phyloP scores from a whole-genome alignment of 2,329 filamentous ascomycete genomes.

The Pseudogymnoascus pannorum region DNA sequence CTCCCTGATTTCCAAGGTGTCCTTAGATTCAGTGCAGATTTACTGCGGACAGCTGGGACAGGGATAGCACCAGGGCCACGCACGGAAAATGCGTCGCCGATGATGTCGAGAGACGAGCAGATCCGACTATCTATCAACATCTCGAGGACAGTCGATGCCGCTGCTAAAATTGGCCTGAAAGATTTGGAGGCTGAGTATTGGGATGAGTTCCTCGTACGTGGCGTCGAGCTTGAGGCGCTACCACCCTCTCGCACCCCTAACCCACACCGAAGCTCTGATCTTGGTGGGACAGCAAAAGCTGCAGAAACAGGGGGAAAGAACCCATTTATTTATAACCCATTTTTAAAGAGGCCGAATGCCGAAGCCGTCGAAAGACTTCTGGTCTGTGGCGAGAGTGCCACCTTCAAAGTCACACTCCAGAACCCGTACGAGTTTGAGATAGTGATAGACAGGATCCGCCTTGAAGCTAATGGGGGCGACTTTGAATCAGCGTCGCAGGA shows the following conservation, averaged over 20 bases:
- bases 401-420: slow-evolving; percentile 77
- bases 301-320: slow-evolving; percentile 44
- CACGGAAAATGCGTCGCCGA: slow-evolving; percentile 61
- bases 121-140: slow-evolving; percentile 78
- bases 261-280: slow-evolving; percentile 50
- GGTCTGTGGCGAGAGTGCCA: slow-evolving; percentile 69
- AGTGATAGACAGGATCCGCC: slow-evolving; percentile 71
- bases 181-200: slow-evolving; percentile 79
- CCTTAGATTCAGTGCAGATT: slow-evolving; percentile 75
- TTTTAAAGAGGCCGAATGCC: slow-evolving; percentile 60
- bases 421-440: slow-evolving; percentile 93
- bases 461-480: slow-evolving; percentile 66
- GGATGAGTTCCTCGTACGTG: slow-evolving; percentile 89
- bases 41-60: slow-evolving; percentile 75
- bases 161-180: slow-evolving; percentile 63
- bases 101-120: slow-evolving; percentile 76
- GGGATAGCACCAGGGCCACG: slow-evolving; percentile 67
- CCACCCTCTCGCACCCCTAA: slow-evolving; percentile 55
- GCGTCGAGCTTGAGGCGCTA: slow-evolving; percentile 61
- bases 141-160: slow-evolving; percentile 71
- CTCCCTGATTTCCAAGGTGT: slow-evolving; percentile 87
- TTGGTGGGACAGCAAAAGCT: slow-evolving; percentile 36
- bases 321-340: slow-evolving; percentile 94
- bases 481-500: slow-evolving; percentile 61
- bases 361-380: slow-evolving; percentile 58